These are phyloP conservation scores for Aphanomyces stellatus DNA, from an alignment of 352 stramenopile species.

Conservation along the genomic window DNA sequence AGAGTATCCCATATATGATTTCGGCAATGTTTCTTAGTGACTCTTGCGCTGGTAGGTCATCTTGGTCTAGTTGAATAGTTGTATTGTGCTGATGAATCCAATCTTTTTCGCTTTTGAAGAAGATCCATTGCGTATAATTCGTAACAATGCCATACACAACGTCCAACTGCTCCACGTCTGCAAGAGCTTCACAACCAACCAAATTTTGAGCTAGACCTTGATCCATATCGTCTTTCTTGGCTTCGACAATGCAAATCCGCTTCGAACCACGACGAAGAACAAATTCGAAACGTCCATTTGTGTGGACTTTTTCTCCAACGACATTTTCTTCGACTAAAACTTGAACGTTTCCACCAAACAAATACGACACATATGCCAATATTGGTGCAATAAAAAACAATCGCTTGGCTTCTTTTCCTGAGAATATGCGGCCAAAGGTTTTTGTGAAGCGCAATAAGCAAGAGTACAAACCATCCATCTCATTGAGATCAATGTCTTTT, in stretches of 20 bases:
- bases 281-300: slow-evolving; percentile 39
- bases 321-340: slow-evolving; percentile 24
- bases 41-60: too few species aligned
- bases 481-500: neutral
- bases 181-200: slow-evolving; percentile 37
- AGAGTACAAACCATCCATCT: neutral
- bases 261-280: slow-evolving; percentile 32
- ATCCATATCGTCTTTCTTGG: slow-evolving; percentile 39
- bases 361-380: slow-evolving; percentile 22
- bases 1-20: too few species aligned
- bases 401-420: neutral
- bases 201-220: slow-evolving; percentile 35
- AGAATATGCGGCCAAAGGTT: neutral
- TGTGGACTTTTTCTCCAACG: slow-evolving; percentile 31
- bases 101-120: slow-evolving; percentile 32
- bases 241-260: slow-evolving; percentile 42
- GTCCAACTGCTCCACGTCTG: slow-evolving; percentile 29
- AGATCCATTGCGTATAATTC: slow-evolving; percentile 33
- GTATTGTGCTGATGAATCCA: too few species aligned
- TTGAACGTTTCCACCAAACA: slow-evolving; percentile 24
- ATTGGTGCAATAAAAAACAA: slow-evolving; percentile 6
- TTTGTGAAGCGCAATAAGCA: neutral
- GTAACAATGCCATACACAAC: slow-evolving; percentile 43
- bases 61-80: too few species aligned
- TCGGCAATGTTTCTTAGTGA: too few species aligned